Evolutionary conservation across 2,329 filamentous ascomycete genomes (phyloP).

Genomic region (Penicillium sp.): DNA sequence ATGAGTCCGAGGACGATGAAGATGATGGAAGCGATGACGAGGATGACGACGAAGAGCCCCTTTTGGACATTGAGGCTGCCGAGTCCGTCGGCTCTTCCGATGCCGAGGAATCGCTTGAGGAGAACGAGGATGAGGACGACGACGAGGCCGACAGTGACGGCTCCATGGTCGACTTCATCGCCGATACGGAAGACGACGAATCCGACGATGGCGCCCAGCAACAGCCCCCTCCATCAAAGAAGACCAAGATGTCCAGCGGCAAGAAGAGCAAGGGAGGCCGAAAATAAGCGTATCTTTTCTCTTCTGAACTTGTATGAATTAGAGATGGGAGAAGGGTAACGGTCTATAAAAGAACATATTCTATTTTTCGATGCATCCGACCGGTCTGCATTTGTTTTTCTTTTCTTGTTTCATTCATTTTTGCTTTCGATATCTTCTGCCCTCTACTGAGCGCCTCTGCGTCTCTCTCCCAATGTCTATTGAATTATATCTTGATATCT

Average conservation of each 20-base stretch:
- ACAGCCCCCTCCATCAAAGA: constrained; percentile 36
- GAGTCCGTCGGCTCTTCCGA: constrained; percentile 44
- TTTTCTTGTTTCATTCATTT: constrained; percentile 5
- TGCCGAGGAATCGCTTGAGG: constrained; percentile 54
- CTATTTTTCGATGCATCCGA: constrained; percentile 14
- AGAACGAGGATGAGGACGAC: constrained; percentile 63
- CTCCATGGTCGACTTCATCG: constrained; percentile 47
- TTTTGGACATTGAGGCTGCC: constrained; percentile 48
- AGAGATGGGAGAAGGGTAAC: constrained; percentile 16
- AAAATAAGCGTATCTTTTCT: constrained; percentile 27
- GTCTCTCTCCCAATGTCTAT: constrained; percentile 9
- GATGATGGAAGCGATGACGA: constrained; percentile 59
- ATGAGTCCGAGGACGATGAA: constrained; percentile 48
- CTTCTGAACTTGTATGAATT: constrained; percentile 14
- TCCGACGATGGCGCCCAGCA: constrained; percentile 32
- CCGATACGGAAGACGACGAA: constrained; percentile 48
- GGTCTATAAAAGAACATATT: constrained; percentile 19
- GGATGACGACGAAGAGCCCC: constrained; percentile 41
- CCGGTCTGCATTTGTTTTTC: constrained; percentile 14
- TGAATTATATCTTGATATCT: constrained; percentile 10
- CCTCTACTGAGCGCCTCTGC: constrained; percentile 12
- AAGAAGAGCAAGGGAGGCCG: constrained; percentile 37
- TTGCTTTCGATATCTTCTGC: constrained; percentile 14
- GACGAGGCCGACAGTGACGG: constrained; percentile 61
- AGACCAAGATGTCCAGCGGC: constrained; percentile 32